A percentile compares a stretch with the other conserved stretches of the same genome.
Conservation (phyloP, 495 filamentous ascomycete genomes). For the Penicillium lagena region DNA sequence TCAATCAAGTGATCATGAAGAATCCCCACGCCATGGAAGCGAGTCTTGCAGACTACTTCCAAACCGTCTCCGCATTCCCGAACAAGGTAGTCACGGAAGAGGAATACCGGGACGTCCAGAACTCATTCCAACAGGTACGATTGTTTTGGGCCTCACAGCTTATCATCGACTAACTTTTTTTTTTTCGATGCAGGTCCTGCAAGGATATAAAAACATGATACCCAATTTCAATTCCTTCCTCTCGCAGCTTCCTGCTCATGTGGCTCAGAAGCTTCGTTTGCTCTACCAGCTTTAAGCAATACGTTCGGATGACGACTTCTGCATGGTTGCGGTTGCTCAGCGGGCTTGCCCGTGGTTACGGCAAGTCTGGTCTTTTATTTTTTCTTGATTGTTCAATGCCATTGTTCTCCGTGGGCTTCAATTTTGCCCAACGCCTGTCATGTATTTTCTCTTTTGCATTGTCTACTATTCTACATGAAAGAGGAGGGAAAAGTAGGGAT, state of each 20-base stretch:
- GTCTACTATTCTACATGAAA: not conserved
- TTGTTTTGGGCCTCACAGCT: not conserved
- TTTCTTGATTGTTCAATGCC: conserved; percentile 2
- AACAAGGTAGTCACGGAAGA: conserved; percentile 49
- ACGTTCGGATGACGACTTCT: not conserved
- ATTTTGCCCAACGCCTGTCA: no score
- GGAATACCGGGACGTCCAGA: conserved; percentile 44
- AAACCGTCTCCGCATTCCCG: conserved; percentile 68
- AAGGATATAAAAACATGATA: conserved; percentile 79
- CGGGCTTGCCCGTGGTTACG: no score
- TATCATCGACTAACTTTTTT: not conserved
- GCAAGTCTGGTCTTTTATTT: conserved; percentile 6
- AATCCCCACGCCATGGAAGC: conserved; percentile 92
- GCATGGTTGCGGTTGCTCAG: not conserved
- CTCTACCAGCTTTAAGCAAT: conserved; percentile 34
- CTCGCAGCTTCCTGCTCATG: conserved; percentile 54
- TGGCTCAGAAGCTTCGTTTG: conserved; percentile 50
- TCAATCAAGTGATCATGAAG: conserved; percentile 73
- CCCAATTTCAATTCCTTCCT: conserved; percentile 79
- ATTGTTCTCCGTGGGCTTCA: no score
- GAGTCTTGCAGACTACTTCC: conserved; percentile 75
- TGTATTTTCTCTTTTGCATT: not conserved
- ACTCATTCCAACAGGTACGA: conserved; percentile 47
- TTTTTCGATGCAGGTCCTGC: conserved; percentile 57
- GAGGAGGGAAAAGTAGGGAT: no score